These are phyloP conservation scores for Phytopythium chamaehyphon DNA, from an alignment of 352 stramenopile genomes.

Conservation along the genomic window DNA sequence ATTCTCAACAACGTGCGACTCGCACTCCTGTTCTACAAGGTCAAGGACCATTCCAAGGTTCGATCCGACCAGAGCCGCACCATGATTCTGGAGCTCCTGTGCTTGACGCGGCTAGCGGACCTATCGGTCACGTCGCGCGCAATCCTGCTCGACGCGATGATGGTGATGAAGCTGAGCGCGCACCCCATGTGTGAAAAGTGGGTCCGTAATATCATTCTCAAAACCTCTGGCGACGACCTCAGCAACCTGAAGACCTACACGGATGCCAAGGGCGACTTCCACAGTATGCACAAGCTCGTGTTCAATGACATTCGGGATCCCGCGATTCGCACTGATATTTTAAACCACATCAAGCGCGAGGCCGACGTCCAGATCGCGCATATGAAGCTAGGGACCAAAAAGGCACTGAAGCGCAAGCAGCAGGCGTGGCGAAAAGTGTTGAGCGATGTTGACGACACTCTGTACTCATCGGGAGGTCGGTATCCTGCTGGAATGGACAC, in stretches of 20 bases:
- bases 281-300: conserved; percentile 97
- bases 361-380: conserved; percentile 93
- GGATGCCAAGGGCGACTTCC: conserved; percentile 95
- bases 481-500: conserved; percentile 96
- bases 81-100: conserved; percentile 93
- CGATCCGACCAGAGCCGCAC: conserved; percentile 86
- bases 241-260: conserved; percentile 96
- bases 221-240: conserved; percentile 94
- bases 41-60: conserved; percentile 89
- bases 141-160: conserved; percentile 94
- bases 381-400: conserved; percentile 88
- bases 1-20: conserved; percentile 94
- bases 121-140: conserved; percentile 91
- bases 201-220: conserved; percentile 96
- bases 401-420: conserved; percentile 64
- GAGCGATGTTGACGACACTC: conserved; percentile 98
- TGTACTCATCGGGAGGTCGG: conserved; percentile 93
- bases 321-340: conserved; percentile 89
- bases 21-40: conserved; percentile 97
- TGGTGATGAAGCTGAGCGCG: conserved; percentile 96
- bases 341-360: conserved; percentile 95
- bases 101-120: conserved; percentile 89
- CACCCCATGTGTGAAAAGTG: conserved; percentile 93
- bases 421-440: conserved; percentile 98
- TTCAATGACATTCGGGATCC: conserved; percentile 94